Evolutionary conservation across 2,329 filamentous ascomycete species (phyloP).

Genomic region (Talaromyces sp.): DNA sequence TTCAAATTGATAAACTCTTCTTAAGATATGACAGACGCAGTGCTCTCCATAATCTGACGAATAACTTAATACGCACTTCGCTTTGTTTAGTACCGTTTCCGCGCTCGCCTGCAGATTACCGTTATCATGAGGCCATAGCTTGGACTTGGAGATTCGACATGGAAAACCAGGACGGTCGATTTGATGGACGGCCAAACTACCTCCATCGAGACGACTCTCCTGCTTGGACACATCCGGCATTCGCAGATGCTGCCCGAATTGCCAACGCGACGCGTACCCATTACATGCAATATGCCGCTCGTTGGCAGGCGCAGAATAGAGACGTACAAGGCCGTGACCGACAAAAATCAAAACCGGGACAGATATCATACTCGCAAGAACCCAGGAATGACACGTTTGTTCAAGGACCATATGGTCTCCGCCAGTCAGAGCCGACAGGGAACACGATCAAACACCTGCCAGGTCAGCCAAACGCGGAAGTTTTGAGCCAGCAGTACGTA

Average conservation of each 20-base stretch:
- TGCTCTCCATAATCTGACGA: too few species aligned
- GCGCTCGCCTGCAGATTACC: too few species aligned
- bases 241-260: neutral
- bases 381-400: neutral
- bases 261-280: neutral
- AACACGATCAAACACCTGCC: neutral
- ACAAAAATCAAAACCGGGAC: neutral
- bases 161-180: too few species aligned
- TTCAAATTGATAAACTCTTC: too few species aligned
- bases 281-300: neutral
- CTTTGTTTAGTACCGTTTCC: too few species aligned
- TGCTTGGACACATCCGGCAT: neutral
- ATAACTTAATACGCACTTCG: too few species aligned
- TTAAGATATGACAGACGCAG: too few species aligned
- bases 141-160: neutral
- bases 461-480: neutral
- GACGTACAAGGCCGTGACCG: neutral
- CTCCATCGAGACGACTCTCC: neutral
- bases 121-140: neutral
- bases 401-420: neutral
- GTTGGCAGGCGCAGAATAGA: neutral
- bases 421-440: neutral
- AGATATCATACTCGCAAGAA: neutral
- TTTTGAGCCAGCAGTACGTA: neutral
- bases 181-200: too few species aligned